phyloP scores from a whole-genome alignment of 371 early-diverging fungal species.

The Mortierella sp. region DNA sequence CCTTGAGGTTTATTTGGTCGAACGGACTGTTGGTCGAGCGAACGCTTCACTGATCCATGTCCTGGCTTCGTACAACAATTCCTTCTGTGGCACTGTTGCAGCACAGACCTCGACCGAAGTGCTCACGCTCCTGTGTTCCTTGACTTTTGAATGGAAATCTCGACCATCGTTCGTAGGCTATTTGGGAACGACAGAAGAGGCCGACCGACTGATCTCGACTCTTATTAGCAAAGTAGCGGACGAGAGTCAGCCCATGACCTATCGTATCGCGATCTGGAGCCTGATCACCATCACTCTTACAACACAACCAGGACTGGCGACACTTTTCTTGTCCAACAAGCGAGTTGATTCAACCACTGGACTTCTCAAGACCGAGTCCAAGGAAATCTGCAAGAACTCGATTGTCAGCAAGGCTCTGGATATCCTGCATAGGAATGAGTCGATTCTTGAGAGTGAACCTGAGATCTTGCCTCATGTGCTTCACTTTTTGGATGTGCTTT shows the following conservation, averaged over 20 bases:
- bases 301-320: conserved; percentile 48
- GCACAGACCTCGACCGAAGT: conserved; percentile 35
- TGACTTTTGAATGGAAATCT: conserved; percentile 37
- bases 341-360: conserved; percentile 32
- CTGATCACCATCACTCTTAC: conserved; percentile 46
- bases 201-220: conserved; percentile 27
- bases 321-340: conserved; percentile 41
- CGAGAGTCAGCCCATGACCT: conserved; percentile 27
- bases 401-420: conserved; percentile 33
- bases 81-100: conserved; percentile 28
- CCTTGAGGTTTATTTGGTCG: conserved; percentile 45
- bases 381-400: conserved; percentile 36
- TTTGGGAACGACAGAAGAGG: conserved; percentile 40
- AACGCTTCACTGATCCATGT: conserved; percentile 35
- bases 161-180: conserved; percentile 48
- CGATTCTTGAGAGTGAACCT: conserved; percentile 17
- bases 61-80: conserved; percentile 36
- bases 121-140: conserved; percentile 37
- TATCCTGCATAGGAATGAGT: conserved; percentile 19
- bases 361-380: conserved; percentile 20
- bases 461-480: conserved; percentile 39
- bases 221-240: conserved; percentile 35
- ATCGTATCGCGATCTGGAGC: conserved; percentile 51
- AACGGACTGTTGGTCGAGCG: conserved; percentile 39
- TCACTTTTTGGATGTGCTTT: conserved; percentile 38